Conservation (phyloP, 2,329 filamentous ascomycete genomes). For the Fusarium guadeloupense region DNA sequence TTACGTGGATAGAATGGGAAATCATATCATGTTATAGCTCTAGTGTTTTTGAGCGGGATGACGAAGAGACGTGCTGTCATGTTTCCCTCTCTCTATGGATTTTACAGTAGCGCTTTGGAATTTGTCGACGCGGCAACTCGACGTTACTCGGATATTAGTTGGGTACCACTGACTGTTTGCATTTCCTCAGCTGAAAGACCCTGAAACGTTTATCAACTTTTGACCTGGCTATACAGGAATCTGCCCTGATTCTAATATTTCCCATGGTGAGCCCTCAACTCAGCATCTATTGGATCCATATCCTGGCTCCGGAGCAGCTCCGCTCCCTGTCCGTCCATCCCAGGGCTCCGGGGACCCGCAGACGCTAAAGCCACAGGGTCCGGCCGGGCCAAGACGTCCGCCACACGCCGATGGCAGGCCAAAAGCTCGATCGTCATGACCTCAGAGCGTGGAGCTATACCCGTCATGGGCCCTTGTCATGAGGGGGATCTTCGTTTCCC, state of each 20-base stretch:
- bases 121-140: no score
- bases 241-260: not conserved
- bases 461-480: slow-evolving; percentile 34
- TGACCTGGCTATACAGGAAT: not conserved
- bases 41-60: not conserved
- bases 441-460: slow-evolving; percentile 12
- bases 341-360: slow-evolving; percentile 3
- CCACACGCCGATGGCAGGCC: slow-evolving; percentile 16
- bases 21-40: slow-evolving; percentile 10
- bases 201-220: not conserved
- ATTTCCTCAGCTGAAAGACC: slow-evolving; percentile 14
- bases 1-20: not conserved
- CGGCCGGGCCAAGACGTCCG: not conserved
- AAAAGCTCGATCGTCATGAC: slow-evolving; percentile 30
- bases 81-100: no score
- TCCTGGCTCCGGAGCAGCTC: slow-evolving; percentile 11
- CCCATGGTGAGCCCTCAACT: not conserved
- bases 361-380: not conserved
- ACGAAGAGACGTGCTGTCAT: not conserved
- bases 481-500: slow-evolving; percentile 29
- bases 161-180: not conserved
- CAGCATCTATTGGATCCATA: not conserved
- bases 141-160: no score
- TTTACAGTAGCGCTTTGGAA: no score
- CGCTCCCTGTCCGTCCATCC: slow-evolving; percentile 4